phyloP scores from a whole-genome alignment of 176 grass and related monocot species.

The Avena sativa region DNA sequence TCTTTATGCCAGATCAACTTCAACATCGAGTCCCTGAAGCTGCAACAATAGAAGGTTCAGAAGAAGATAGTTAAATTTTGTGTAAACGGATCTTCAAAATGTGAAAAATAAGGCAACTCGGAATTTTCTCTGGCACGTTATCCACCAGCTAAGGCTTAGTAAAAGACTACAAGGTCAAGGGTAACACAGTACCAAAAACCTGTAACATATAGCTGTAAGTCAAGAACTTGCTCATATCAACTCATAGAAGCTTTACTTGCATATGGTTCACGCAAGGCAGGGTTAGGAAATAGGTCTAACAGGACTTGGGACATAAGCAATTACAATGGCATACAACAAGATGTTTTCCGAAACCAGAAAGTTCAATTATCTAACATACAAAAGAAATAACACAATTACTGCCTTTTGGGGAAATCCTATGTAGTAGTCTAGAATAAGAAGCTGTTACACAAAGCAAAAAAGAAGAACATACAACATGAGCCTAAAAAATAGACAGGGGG shows the following conservation, averaged over 20 bases:
- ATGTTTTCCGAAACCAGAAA: not conserved
- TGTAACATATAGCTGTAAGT: slow-evolving; percentile 19
- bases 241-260: slow-evolving; percentile 8
- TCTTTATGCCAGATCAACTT: slow-evolving; percentile 68
- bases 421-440: slow-evolving; percentile 11
- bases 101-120: not conserved
- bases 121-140: not conserved
- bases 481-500: not conserved
- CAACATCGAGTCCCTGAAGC: slow-evolving; percentile 95
- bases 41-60: slow-evolving; percentile 62
- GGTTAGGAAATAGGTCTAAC: slow-evolving; percentile 16
- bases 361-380: slow-evolving; percentile 18
- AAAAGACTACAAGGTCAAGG: not conserved
- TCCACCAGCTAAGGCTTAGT: slow-evolving; percentile 1
- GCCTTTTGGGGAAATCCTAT: not conserved
- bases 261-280: slow-evolving; percentile 6
- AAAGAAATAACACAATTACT: slow-evolving; percentile 5
- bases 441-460: not conserved
- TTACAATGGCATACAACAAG: slow-evolving; percentile 7
- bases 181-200: not conserved
- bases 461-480: slow-evolving; percentile 12
- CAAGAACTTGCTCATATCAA: slow-evolving; percentile 23
- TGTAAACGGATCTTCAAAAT: slow-evolving; percentile 32
- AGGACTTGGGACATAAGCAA: not conserved
- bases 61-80: slow-evolving; percentile 30